Percentiles rank a stretch among this genome's conserved stretches.
These are phyloP conservation scores for Fusarium coicis DNA, from an alignment of 2,329 filamentous ascomycete species.

Conservation along the genomic window DNA sequence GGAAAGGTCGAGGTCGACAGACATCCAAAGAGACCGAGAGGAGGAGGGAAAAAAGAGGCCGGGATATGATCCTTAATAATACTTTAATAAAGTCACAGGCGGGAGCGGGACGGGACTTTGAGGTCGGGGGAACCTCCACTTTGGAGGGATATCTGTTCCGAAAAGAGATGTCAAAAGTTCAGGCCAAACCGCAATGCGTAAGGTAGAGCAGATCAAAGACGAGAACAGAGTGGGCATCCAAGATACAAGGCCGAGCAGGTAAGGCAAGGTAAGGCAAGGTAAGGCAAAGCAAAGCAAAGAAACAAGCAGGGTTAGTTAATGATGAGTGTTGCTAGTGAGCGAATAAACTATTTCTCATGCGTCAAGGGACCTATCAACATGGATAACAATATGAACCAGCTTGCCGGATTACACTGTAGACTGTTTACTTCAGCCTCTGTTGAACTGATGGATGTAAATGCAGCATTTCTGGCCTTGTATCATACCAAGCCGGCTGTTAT, in stretches of 20 bases:
- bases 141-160: conserved; percentile 34
- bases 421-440: not conserved
- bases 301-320: conserved; percentile 18
- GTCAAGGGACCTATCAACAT: conserved; percentile 11
- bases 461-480: not conserved
- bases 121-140: conserved; percentile 21
- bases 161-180: conserved; percentile 25
- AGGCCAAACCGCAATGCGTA: conserved; percentile 21
- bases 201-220: conserved; percentile 25
- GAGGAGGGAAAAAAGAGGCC: not conserved
- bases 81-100: conserved; percentile 14
- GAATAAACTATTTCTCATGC: conserved; percentile 1
- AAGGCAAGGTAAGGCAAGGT: not conserved
- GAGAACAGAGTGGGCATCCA: conserved; percentile 5
- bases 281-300: not conserved
- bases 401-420: not conserved
- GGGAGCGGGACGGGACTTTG: conserved; percentile 9
- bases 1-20: conserved; percentile 9
- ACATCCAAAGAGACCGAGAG: conserved; percentile 1
- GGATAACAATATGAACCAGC: not conserved
- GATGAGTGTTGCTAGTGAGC: not conserved
- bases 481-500: not conserved
- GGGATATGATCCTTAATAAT: conserved; percentile 40
- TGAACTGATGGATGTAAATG: not conserved
- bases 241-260: not conserved